These are phyloP conservation scores for Nidularia pulvinata DNA, from an alignment of 768 basidiomycete species.

Conservation along the genomic window DNA sequence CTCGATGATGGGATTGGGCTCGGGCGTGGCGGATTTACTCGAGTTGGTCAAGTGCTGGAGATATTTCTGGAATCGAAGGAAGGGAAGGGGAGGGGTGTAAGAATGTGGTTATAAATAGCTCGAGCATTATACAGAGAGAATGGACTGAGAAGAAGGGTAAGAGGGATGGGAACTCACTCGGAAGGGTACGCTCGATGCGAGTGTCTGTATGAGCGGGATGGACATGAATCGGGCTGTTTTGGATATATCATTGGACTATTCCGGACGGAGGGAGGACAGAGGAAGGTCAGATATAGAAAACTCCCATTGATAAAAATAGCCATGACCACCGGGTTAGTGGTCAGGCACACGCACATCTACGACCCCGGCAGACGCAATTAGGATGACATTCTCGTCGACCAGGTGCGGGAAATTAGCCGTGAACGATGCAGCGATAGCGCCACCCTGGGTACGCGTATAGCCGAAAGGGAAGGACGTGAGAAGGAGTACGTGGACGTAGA, in stretches of 20 bases:
- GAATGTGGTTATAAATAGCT: too few relatives aligned
- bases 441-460: too few relatives aligned
- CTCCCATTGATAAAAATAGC: not conserved
- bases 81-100: too few relatives aligned
- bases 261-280: not conserved
- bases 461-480: not conserved
- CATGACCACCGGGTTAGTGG: not conserved
- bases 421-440: conserved; percentile 73
- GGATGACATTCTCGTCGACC: conserved; percentile 60
- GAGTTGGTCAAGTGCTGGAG: conserved; percentile 47
- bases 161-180: conserved; percentile 36
- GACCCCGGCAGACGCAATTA: conserved; percentile 72
- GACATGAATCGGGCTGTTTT: conserved; percentile 82
- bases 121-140: too few relatives aligned
- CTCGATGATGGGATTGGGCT: conserved; percentile 36
- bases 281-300: conserved; percentile 3
- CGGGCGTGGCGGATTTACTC: conserved; percentile 7
- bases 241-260: conserved; percentile 63
- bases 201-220: conserved; percentile 66
- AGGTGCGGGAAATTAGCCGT: conserved; percentile 71
- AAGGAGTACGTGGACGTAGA: not conserved
- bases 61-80: conserved; percentile 35
- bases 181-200: conserved; percentile 62
- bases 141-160: too few relatives aligned
- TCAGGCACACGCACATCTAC: conserved; percentile 46